These are phyloP conservation scores for Albizia julibrissin DNA, from an alignment of 306 rosid species.

Conservation along the genomic window DNA sequence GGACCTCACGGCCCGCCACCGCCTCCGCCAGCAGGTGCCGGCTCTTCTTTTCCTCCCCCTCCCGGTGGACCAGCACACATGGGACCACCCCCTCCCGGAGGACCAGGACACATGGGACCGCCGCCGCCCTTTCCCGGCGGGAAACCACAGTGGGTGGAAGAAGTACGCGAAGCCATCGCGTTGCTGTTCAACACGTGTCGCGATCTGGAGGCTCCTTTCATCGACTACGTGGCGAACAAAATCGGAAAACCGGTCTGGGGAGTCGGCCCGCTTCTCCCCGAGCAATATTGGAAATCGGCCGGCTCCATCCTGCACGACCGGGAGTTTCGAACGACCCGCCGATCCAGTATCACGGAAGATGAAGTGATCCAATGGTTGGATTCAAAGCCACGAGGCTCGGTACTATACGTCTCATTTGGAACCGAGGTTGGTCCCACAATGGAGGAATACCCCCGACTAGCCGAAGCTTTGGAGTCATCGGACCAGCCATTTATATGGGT, in stretches of 20 bases:
- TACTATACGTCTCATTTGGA: constrained; percentile 61
- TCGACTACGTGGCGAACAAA: constrained; percentile 38
- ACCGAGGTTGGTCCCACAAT: constrained; percentile 51
- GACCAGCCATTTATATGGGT: constrained; percentile 58
- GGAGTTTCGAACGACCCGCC: constrained; percentile 40
- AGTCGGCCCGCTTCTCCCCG: constrained; percentile 70
- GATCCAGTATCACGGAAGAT: constrained; percentile 47
- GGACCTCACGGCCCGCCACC: constrained; percentile 27
- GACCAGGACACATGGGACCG: not conserved
- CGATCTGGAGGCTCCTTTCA: constrained; percentile 60
- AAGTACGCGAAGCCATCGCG: constrained; percentile 21
- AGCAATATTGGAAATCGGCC: constrained; percentile 57
- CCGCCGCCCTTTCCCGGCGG: constrained; percentile 45
- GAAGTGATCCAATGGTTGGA: constrained; percentile 64
- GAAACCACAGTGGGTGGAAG: constrained; percentile 50
- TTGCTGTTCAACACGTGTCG: constrained; percentile 72
- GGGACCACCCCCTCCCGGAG: not conserved
- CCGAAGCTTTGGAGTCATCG: constrained; percentile 45
- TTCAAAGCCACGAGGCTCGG: constrained; percentile 51
- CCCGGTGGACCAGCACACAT: not conserved
- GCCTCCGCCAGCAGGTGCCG: not conserved
- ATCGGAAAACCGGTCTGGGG: constrained; percentile 64
- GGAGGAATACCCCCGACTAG: constrained; percentile 45
- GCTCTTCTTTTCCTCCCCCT: not conserved
- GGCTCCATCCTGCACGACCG: constrained; percentile 48